A percentile compares a stretch with the other conserved stretches of the same genome.
Conservation (phyloP, 352 stramenopile genomes). For the Phytophthora litchii region DNA sequence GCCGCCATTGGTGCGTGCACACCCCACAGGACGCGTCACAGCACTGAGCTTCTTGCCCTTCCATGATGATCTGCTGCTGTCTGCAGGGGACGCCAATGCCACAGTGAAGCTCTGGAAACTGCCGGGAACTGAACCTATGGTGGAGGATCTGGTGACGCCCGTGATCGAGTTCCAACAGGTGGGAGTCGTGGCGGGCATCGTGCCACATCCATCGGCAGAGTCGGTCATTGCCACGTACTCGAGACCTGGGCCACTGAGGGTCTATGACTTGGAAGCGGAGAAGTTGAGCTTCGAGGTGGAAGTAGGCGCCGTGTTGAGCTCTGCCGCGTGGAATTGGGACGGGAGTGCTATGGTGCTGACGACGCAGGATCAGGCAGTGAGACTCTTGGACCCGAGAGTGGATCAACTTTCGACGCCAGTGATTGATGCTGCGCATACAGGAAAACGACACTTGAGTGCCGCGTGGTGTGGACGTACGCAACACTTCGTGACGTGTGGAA, state of each 20-base stretch:
- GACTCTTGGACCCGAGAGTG: slow-evolving; percentile 61
- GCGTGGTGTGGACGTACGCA: slow-evolving; percentile 61
- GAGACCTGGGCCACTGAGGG: slow-evolving; percentile 37
- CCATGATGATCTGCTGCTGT: slow-evolving; percentile 54
- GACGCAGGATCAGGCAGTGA: slow-evolving; percentile 53
- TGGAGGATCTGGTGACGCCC: slow-evolving; percentile 37
- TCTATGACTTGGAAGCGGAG: slow-evolving; percentile 59
- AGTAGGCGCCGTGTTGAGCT: slow-evolving; percentile 29
- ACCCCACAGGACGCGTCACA: slow-evolving; percentile 62
- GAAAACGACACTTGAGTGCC: slow-evolving; percentile 53
- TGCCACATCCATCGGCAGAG: slow-evolving; percentile 60
- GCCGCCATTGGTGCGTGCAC: slow-evolving; percentile 62
- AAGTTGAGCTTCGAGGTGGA: slow-evolving; percentile 23
- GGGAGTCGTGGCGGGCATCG: slow-evolving; percentile 40
- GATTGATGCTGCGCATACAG: slow-evolving; percentile 49
- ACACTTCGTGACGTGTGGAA: slow-evolving; percentile 66
- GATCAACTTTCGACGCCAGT: slow-evolving; percentile 3
- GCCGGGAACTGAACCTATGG: slow-evolving; percentile 26
- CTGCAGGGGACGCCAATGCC: slow-evolving; percentile 56
- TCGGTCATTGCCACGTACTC: slow-evolving; percentile 52
- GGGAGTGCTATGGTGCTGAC: slow-evolving; percentile 54
- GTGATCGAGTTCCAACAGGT: slow-evolving; percentile 29
- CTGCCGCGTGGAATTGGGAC: slow-evolving; percentile 74
- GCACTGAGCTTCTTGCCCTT: slow-evolving; percentile 69
- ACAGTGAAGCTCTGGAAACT: slow-evolving; percentile 67